phyloP scores from a whole-genome alignment of 352 stramenopile genomes.

The Halophytophthora batemanensis region DNA sequence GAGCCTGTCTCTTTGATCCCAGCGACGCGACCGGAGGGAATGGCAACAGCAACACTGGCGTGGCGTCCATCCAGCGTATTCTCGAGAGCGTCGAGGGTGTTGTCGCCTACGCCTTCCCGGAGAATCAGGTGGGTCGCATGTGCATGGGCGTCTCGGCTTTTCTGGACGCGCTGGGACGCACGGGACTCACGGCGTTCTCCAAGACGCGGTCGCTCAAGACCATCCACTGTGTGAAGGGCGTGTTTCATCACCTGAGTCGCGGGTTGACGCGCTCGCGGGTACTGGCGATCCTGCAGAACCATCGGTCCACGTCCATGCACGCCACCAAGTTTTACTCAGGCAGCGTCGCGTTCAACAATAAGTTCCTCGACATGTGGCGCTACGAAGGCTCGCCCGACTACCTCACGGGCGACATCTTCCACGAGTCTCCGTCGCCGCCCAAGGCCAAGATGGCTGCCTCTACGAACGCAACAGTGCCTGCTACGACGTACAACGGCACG shows the following conservation, averaged over 20 bases:
- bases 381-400: constrained; percentile 80
- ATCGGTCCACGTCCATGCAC: constrained; percentile 62
- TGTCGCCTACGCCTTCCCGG: constrained; percentile 41
- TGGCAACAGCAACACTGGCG: constrained; percentile 3
- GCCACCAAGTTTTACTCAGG: constrained; percentile 69
- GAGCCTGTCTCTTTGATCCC: constrained; percentile 3
- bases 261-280: constrained; percentile 59
- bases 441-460: constrained; percentile 10
- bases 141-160: constrained; percentile 75
- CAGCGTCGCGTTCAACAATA: constrained; percentile 74
- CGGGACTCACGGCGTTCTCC: constrained; percentile 47
- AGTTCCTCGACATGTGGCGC: constrained; percentile 79
- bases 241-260: constrained; percentile 75
- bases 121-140: constrained; percentile 50
- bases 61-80: constrained; percentile 39
- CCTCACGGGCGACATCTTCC: constrained; percentile 40
- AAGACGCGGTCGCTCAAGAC: constrained; percentile 44
- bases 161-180: constrained; percentile 56
- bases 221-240: constrained; percentile 64
- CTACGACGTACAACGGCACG: constrained; percentile 12
- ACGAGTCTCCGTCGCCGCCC: constrained; percentile 13
- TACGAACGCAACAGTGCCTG: background rate
- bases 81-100: constrained; percentile 44
- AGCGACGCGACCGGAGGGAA: constrained; percentile 7
- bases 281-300: constrained; percentile 64